Evolutionary conservation across 129 eudicot genomes (phyloP), one percentile per base, ranked within the genome.

Genomic region (Artemisia annua): DNA sequence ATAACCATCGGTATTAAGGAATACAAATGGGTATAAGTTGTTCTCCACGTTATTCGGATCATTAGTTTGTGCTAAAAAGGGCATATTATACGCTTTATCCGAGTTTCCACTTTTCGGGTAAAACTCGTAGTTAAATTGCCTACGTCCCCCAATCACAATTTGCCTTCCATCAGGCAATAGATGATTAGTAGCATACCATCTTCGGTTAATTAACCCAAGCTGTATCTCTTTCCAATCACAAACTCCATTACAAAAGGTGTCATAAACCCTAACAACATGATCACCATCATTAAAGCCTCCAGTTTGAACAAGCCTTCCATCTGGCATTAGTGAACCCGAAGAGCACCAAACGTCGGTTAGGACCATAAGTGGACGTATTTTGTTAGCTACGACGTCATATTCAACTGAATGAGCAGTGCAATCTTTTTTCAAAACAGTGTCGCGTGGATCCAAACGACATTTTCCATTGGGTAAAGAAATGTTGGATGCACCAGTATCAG

Each of bases 291-390:
- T 39, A 39, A 7, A 39, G 10, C 46, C 46, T 39, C 46, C 46
- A 7, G 46, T 7, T 39, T 7, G 11, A 39, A 39, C 11, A 39
- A 39, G 46, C 2, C 46, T 39, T 39, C 46, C 46, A 39, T 39
- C 46, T 7, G 2, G 46, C 46, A 75, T 84, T 77, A 48, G 80
- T 11, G 91, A 83, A 11, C 96, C 96, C 20, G 98, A 92, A 19
- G 98, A 92, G 76, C 98, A 92, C 95, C 94, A 92, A 15, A 84
- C 80, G 77, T 89, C 85, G 8, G 98, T 85, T 22, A 79, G 82
- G 30, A 92, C 83, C 77, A 58, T 83, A 14, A 92, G 89, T 3
- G 98, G 91, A 0, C 98, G 89, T 32, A 85, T 15, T 0, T 87
- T 13, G 79, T 92, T 89, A 4, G 83, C 50, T 2, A 49, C 20